Conservation (phyloP, 306 rosid species). For the Malus sylvestris region DNA sequence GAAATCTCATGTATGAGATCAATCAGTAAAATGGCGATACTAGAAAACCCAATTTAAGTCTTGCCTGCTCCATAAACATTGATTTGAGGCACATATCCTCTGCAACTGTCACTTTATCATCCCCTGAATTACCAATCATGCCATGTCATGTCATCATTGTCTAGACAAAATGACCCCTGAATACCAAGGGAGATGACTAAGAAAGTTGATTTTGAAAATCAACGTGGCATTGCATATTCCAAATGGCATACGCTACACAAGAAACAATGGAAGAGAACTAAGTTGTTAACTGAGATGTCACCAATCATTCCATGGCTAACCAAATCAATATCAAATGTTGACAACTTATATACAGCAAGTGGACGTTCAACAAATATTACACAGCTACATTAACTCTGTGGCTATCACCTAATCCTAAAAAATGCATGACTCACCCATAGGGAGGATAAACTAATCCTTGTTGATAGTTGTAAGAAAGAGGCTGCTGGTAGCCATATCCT, state of each 20-base stretch:
- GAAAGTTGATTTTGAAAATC: conserved; percentile 11
- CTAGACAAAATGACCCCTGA: conserved; percentile 18
- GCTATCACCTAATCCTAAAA: neutral
- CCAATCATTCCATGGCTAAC: conserved; percentile 7
- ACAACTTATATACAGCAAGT: neutral
- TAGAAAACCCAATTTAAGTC: conserved; percentile 7
- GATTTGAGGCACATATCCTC: conserved; percentile 18
- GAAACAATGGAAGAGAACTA: neutral
- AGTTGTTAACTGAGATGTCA: conserved; percentile 18
- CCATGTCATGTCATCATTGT: conserved; percentile 21
- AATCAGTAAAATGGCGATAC: conserved; percentile 7
- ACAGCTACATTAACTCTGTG: neutral
- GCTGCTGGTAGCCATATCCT: conserved; percentile 78
- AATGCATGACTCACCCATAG: conserved; percentile 59
- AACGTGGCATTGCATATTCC: conserved; percentile 24
- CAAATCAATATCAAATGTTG: neutral
- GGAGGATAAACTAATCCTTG: conserved; percentile 82
- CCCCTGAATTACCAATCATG: conserved; percentile 38
- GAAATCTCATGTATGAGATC: conserved; percentile 11
- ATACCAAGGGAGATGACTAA: conserved; percentile 14
- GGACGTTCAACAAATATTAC: neutral
- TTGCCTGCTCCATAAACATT: conserved; percentile 28
- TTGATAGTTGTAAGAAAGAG: conserved; percentile 66
- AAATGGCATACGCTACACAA: conserved; percentile 20
- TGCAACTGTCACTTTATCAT: conserved; percentile 16